Percentiles rank a stretch among this genome's conserved stretches.
Evolutionary conservation across 2,329 filamentous ascomycete species (phyloP).

Genomic region (Coniella vitis): DNA sequence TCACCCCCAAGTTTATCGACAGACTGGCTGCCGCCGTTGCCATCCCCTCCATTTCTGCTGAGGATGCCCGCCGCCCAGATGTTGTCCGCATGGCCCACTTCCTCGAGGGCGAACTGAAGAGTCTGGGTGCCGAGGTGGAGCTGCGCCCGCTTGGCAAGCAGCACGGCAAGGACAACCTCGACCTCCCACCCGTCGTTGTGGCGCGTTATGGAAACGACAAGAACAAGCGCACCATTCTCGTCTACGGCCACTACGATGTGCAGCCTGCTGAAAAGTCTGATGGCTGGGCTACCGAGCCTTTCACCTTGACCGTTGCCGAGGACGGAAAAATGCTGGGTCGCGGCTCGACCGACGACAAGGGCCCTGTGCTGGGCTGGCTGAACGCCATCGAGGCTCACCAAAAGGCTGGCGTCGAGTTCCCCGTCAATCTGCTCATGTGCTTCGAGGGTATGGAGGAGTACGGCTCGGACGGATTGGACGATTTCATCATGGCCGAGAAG

Average conservation of each 20-base stretch:
- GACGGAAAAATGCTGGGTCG: conserved; percentile 95
- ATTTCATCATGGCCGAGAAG: conserved; percentile 85
- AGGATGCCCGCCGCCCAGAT: conserved; percentile 81
- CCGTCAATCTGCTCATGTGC: conserved; percentile 97
- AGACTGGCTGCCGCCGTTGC: conserved; percentile 87
- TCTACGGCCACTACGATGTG: conserved; percentile 98
- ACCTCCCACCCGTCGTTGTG: conserved; percentile 87
- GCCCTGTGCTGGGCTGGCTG: conserved; percentile 92
- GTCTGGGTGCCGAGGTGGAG: conserved; percentile 17
- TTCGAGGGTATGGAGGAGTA: conserved; percentile 99
- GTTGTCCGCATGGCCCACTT: conserved; percentile 96
- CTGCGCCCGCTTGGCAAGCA: conserved; percentile 84
- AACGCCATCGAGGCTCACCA: conserved; percentile 98
- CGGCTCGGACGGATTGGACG: conserved; percentile 91
- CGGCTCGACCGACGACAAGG: conserved; percentile 96
- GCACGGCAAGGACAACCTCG: conserved; percentile 80
- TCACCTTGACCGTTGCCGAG: conserved; percentile 78
- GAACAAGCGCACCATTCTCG: conserved; percentile 88
- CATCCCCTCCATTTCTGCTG: conserved; percentile 91
- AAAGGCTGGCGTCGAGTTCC: conserved; percentile 88
- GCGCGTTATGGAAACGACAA: conserved; percentile 88
- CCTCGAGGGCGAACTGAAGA: conserved; percentile 41
- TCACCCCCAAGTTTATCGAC: conserved; percentile 78
- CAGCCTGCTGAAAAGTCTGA: conserved; percentile 91
- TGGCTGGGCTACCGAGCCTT: conserved; percentile 93